Evolutionary conservation across 1,139 yeast genomes (phyloP).

Genomic region (Blastobotrys petasosporus): DNA sequence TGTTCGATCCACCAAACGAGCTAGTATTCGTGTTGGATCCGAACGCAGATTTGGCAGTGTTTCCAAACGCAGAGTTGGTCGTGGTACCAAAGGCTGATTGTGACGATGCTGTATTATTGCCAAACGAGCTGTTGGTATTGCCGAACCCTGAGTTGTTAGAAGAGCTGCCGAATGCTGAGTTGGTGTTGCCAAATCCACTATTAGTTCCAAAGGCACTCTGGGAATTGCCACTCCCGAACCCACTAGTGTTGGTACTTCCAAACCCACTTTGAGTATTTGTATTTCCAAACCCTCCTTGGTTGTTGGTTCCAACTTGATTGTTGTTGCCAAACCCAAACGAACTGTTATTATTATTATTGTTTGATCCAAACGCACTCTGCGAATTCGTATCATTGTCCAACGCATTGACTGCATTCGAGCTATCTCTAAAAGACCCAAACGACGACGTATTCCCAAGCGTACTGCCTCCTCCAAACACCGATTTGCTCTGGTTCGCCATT

Average conservation of each 20-base stretch:
- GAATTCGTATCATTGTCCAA: conserved; percentile 9
- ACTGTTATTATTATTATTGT: not conserved
- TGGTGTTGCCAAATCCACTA: no score
- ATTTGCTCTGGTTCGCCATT: not conserved
- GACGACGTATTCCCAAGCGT: conserved; percentile 14
- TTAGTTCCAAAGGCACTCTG: conserved; percentile 6
- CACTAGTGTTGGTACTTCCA: not conserved
- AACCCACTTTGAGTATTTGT: no score
- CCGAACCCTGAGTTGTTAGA: not conserved
- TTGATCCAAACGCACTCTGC: conserved; percentile 13
- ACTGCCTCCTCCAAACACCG: conserved; percentile 5
- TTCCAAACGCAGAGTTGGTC: conserved; percentile 19
- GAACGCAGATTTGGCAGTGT: conserved; percentile 6
- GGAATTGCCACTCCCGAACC: not conserved
- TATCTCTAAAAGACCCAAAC: conserved; percentile 7
- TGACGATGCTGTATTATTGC: conserved; percentile 11
- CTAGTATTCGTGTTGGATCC: conserved; percentile 2
- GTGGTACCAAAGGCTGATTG: conserved; percentile 21
- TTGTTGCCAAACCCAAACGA: not conserved
- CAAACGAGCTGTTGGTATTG: conserved; percentile 15
- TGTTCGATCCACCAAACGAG: conserved; percentile 1
- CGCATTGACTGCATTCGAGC: conserved; percentile 4
- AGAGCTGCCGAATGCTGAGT: conserved; percentile 5
- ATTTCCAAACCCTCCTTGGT: no score
- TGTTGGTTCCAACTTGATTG: no score